Percentiles rank a stretch among this genome's conserved stretches.
These are phyloP conservation scores for Ceriops decandra DNA, from an alignment of 345 rosid species.

Conservation along the genomic window DNA sequence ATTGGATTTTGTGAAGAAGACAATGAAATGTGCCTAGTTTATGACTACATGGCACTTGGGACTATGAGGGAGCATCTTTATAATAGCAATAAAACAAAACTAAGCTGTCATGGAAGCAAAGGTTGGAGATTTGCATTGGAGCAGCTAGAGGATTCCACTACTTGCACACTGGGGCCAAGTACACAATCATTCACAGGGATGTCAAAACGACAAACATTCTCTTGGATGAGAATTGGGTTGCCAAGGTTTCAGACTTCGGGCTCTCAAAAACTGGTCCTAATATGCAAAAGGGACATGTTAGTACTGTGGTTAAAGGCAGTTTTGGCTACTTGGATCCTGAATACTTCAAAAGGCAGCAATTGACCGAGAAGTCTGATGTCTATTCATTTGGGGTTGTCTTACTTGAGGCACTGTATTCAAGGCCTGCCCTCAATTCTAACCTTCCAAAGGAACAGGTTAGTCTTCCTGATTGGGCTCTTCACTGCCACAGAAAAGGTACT, in stretches of 20 bases:
- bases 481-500: constrained; percentile 45
- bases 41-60: constrained; percentile 87
- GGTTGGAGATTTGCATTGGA: constrained; percentile 72
- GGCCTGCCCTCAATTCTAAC: constrained; percentile 68
- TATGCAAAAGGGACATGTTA: constrained; percentile 77
- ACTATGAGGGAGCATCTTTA: constrained; percentile 72
- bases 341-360: constrained; percentile 72
- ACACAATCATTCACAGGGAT: constrained; percentile 88
- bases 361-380: constrained; percentile 82
- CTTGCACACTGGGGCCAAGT: constrained; percentile 84
- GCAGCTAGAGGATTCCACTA: constrained; percentile 85
- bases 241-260: constrained; percentile 86
- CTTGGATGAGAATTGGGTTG: constrained; percentile 75
- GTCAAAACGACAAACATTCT: constrained; percentile 92
- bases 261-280: constrained; percentile 73
- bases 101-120: constrained; percentile 60
- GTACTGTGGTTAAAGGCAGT: constrained; percentile 84
- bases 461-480: constrained; percentile 79
- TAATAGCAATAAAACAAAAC: constrained; percentile 49
- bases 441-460: constrained; percentile 78
- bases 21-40: constrained; percentile 75
- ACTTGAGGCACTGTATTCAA: constrained; percentile 66
- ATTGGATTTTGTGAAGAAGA: constrained; percentile 85
- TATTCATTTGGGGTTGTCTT: constrained; percentile 91
- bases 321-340: constrained; percentile 91